Percentiles rank a stretch among this genome's conserved stretches.
phyloP scores from a whole-genome alignment of 306 rosid genomes.

The Vigna radiata region DNA sequence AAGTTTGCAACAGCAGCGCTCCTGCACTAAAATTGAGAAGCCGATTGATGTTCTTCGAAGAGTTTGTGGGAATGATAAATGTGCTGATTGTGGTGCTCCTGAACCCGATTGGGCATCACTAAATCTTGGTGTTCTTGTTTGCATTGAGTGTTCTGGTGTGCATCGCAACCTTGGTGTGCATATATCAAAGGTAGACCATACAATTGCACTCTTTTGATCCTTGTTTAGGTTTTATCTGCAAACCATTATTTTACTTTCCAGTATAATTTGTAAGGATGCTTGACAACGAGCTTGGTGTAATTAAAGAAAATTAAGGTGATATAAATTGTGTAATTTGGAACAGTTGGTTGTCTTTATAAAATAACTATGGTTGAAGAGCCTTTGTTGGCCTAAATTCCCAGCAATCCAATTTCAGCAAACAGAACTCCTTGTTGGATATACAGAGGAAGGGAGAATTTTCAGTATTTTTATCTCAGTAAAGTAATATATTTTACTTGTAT shows the following conservation, averaged over 20 bases:
- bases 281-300: conserved; percentile 16
- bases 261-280: conserved; percentile 19
- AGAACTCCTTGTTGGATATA: conserved; percentile 2
- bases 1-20: conserved; percentile 79
- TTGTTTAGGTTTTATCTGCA: conserved; percentile 30
- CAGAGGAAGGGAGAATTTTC: not conserved
- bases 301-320: not conserved
- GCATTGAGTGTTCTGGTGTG: conserved; percentile 99
- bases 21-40: conserved; percentile 82
- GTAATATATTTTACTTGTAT: not conserved
- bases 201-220: conserved; percentile 25
- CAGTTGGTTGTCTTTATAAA: not conserved
- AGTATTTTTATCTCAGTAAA: not conserved
- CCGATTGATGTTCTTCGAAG: conserved; percentile 85
- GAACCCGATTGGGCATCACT: conserved; percentile 99
- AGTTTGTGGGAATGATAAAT: conserved; percentile 93
- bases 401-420: not conserved
- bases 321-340: conserved; percentile 24
- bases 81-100: conserved; percentile 97
- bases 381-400: not conserved
- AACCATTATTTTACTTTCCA: conserved; percentile 14
- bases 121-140: conserved; percentile 98
- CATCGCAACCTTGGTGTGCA: conserved; percentile 99
- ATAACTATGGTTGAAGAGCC: not conserved
- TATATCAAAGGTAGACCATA: conserved; percentile 82